phyloP scores from a whole-genome alignment of 2,329 filamentous ascomycete genomes.

The Colletotrichum spinosum region DNA sequence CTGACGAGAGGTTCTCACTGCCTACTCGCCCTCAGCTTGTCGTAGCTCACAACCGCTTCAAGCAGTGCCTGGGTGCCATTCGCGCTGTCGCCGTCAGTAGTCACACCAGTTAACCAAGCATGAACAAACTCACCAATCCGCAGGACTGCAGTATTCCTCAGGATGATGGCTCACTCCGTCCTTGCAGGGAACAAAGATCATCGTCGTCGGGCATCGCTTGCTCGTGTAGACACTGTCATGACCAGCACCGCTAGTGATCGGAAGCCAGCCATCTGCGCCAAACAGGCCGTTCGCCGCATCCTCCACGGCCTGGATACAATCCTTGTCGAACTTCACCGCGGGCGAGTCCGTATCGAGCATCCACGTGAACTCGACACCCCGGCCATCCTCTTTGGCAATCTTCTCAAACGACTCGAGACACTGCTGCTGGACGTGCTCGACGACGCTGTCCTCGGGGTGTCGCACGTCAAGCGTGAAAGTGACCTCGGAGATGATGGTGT shows the following conservation, averaged over 20 bases:
- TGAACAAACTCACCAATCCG: slow-evolving; percentile 58
- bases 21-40: slow-evolving; percentile 23
- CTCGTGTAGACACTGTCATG: slow-evolving; percentile 69
- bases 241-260: slow-evolving; percentile 56
- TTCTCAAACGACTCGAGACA: slow-evolving; percentile 41
- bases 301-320: slow-evolving; percentile 75
- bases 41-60: slow-evolving; percentile 39
- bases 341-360: slow-evolving; percentile 70
- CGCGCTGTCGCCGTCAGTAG: slow-evolving; percentile 29
- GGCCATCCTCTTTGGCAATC: slow-evolving; percentile 43
- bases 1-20: neutral
- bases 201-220: slow-evolving; percentile 69
- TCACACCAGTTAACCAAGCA: slow-evolving; percentile 38
- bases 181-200: slow-evolving; percentile 75
- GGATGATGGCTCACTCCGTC: slow-evolving; percentile 74
- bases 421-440: slow-evolving; percentile 39
- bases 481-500: slow-evolving; percentile 36
- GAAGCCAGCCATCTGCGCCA: slow-evolving; percentile 52
- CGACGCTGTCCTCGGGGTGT: slow-evolving; percentile 33
- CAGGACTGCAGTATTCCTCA: slow-evolving; percentile 69
- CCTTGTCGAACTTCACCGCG: slow-evolving; percentile 73
- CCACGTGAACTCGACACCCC: slow-evolving; percentile 64
- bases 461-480: slow-evolving; percentile 39
- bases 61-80: slow-evolving; percentile 39
- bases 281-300: slow-evolving; percentile 70